Conservation (phyloP, 2,329 filamentous ascomycete genomes). For the Aschersonia sp. region DNA sequence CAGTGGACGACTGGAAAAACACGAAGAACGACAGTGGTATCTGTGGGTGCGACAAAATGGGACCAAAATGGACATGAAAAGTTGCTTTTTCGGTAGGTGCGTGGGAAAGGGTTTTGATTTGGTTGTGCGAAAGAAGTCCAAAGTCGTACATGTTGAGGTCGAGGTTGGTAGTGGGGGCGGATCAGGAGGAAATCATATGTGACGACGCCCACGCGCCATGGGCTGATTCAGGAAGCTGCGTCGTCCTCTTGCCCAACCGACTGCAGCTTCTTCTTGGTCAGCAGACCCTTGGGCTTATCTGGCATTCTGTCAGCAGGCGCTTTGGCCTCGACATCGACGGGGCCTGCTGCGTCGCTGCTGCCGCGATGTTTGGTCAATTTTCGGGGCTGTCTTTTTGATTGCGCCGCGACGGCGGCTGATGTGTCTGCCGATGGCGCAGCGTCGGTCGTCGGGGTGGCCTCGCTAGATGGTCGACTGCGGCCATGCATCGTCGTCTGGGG, state of each 20-base stretch:
- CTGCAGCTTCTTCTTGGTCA: constrained; percentile 18
- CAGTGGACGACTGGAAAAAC: not conserved
- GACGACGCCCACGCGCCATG: not conserved
- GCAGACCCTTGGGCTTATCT: constrained; percentile 15
- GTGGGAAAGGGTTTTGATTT: not conserved
- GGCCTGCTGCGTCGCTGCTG: constrained; percentile 16
- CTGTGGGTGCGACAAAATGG: not conserved
- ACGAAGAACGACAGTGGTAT: not conserved
- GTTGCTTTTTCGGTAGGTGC: not conserved
- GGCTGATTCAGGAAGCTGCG: not conserved
- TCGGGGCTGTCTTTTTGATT: constrained; percentile 19
- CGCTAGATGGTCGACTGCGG: too few species aligned
- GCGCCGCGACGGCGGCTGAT: constrained; percentile 5
- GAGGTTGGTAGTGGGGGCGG: not conserved
- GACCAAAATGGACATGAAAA: not conserved
- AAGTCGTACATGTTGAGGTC: not conserved
- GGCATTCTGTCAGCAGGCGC: constrained; percentile 14
- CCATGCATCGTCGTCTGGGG: too few species aligned
- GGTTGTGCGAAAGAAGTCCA: not conserved
- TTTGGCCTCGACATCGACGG: constrained; percentile 11
- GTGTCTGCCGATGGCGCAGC: not conserved
- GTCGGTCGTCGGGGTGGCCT: too few species aligned
- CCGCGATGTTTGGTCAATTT: constrained; percentile 27
- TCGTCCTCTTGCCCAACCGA: not conserved
- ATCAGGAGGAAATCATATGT: not conserved